Base-by-base conservation (phyloP, 2,329 filamentous ascomycete species). In the Monilinia polystroma region DNA sequence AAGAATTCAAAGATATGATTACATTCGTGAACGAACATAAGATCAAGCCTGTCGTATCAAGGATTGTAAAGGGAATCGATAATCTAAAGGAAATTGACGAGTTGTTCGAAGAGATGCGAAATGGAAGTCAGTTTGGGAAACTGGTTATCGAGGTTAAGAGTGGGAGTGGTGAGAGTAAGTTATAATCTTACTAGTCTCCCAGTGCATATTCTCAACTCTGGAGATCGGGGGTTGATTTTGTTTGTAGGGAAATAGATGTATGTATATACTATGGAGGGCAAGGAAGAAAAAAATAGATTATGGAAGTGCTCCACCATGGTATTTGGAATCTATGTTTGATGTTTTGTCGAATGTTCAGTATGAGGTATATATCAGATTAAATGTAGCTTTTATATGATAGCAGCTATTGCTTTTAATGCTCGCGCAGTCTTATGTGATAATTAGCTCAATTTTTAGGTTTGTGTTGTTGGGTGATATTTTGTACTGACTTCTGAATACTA, bases 1-100 rank as follows among this genome's bases (percentile, higher is more conserved):
- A 86, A 75, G 95, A 98, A 79, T 98, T 97, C 75, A 82, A 82
- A n/a, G 91, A 95, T 29, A 97, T 98, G 92, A 83, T 97, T 7
- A 82, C 84, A 1, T 97, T 97, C 79, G 90, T 97, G 47, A 82
- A 83, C 16, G 79, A 87, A 70, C 87, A 92, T 70, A 85, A 89
- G 75, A 88, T 97, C 68, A 84, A 81, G 64, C 93, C 94, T 0
- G 82, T 97, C 4, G 85, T 98, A 0, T 95, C 90, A 70, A 84
- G 89, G 63, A 85, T 88, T 0, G 85, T 91, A 18, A 86, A 86
- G 71, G 91, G 92, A 0, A 78, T 97, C 71, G 87, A 90, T 63
- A 88, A 93, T 72, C 73, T 96, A 8, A 83, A 87, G n/a, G 89
- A 81, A n/a, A 91, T 98, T 64, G 87, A 98, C 68, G 82, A 82